A percentile compares a stretch with the other conserved stretches of the same genome.
These are phyloP conservation scores for Eimeria falciformis DNA, from an alignment of 169 alveolate genomes.

Conservation along the genomic window DNA sequence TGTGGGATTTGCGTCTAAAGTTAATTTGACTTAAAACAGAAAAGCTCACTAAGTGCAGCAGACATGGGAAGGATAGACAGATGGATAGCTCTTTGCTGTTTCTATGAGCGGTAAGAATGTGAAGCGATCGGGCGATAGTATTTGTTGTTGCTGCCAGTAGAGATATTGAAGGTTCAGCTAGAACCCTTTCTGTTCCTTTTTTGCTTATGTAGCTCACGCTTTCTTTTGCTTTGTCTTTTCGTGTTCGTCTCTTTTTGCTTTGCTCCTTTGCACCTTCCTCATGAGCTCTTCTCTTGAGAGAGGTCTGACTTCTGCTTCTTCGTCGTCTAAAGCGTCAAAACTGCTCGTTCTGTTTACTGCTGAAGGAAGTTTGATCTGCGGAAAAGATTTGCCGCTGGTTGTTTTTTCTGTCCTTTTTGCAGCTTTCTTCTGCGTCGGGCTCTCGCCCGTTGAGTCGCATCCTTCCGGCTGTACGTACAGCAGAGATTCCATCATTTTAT, in stretches of 20 bases:
- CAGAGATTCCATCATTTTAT: background rate
- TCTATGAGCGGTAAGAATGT: slow-evolving; percentile 93
- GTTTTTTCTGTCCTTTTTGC: background rate
- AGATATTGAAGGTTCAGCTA: no score
- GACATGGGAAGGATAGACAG: slow-evolving; percentile 93
- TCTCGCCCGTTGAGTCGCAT: background rate
- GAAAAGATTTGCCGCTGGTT: background rate
- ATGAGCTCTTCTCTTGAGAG: slow-evolving; percentile 54
- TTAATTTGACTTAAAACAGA: slow-evolving; percentile 95
- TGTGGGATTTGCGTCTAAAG: slow-evolving; percentile 95
- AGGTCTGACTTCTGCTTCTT: slow-evolving; percentile 58
- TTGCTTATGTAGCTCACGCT: background rate
- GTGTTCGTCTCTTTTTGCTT: background rate
- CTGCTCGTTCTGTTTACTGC: slow-evolving; percentile 49
- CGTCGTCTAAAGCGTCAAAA: slow-evolving; percentile 63
- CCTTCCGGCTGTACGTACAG: background rate
- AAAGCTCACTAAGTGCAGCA: slow-evolving; percentile 91
- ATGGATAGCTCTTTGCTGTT: slow-evolving; percentile 92
- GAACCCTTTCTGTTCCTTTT: no score
- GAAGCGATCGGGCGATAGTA: no score
- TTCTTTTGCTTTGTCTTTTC: slow-evolving; percentile 19
- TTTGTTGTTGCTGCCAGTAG: no score
- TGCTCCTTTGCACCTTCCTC: background rate
- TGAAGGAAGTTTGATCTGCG: slow-evolving; percentile 62
- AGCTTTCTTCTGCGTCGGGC: background rate